Percentiles rank a stretch among this genome's conserved stretches.
These are phyloP conservation scores for Gynostemma pentaphyllum DNA, from an alignment of 306 rosid species.

Conservation along the genomic window DNA sequence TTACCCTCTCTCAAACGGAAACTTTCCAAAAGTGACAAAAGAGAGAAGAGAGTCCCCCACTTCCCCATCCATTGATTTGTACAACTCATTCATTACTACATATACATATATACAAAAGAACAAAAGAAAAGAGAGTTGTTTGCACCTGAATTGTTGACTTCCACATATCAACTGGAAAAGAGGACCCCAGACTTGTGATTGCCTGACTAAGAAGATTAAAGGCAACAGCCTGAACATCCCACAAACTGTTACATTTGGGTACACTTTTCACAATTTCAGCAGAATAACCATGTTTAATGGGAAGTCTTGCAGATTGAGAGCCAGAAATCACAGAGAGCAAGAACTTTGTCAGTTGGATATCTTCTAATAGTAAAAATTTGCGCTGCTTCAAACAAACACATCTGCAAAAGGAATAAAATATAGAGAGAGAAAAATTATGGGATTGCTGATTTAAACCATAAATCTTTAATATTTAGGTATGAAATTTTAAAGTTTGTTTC, in stretches of 20 bases:
- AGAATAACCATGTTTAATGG: constrained; percentile 21
- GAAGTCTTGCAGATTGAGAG: constrained; percentile 31
- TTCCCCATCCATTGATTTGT: no score
- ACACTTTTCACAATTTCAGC: constrained; percentile 25
- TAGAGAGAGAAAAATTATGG: not conserved
- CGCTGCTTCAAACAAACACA: constrained; percentile 32
- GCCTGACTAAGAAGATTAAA: constrained; percentile 60
- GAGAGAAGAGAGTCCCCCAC: no score
- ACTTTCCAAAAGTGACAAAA: no score
- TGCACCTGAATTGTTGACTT: constrained; percentile 60
- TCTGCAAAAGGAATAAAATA: constrained; percentile 25
- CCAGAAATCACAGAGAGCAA: constrained; percentile 47
- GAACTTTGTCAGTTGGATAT: constrained; percentile 47
- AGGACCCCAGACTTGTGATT: constrained; percentile 53
- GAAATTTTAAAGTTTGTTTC: not conserved
- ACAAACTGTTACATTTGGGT: constrained; percentile 30
- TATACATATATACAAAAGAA: not conserved
- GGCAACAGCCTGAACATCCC: constrained; percentile 60
- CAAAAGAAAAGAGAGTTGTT: constrained; percentile 2
- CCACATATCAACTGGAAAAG: constrained; percentile 58
- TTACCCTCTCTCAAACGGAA: no score
- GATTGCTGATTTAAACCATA: no score
- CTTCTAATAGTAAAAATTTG: constrained; percentile 41
- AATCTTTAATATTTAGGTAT: not conserved
- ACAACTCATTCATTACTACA: no score